Evolutionary conservation across 805 yeast species (phyloP), one percentile per base, ranked within the genome.

Genomic region (Metschnikowia shivogae): DNA sequence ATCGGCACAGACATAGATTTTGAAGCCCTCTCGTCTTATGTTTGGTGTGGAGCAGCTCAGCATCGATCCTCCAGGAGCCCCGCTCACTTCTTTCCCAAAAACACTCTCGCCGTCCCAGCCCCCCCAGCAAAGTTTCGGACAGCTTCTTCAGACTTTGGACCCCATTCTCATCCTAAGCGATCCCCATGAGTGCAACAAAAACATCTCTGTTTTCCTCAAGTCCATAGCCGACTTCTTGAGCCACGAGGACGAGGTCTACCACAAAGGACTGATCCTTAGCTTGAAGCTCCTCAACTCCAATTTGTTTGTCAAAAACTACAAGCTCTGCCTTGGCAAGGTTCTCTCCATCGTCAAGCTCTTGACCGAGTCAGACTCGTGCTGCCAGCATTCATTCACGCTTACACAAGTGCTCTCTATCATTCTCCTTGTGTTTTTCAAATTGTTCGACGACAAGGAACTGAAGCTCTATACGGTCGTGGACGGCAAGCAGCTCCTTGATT

Each of bases 101-200:
- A 20, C 44, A 13, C 13, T 34, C 24, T 28, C 45, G 12, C 36
- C 36, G 11, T 40, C 45, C 37, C 38, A 13, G n/a, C 38, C 20
- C 4, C 26, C 17, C 35, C 19, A 20, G 22, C 17, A 36, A 36
- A 36, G 39, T 34, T 22, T 49, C 24, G 40, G 43, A 34, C 27
- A 34, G 14, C 36, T 44, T n/a, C 47, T 42, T 22, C 46, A 49
- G n/a, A 42, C 46, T n/a, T 32, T 59, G 5, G 34, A 46, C 10
- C 54, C 59, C 11, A 45, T 60, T 12, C 54, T 70, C 10, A 56
- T 69, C 39, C 64, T 63, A 32, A 68, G 74, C 45, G 76, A 71
- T 44, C 54, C 73, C 8, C 47, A 49, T 5, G 76, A 64, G 48
- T 67, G 72, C 48, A 71, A 71, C 53, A 58, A 64, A 44, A 69